These are phyloP conservation scores for Puccinia coronata DNA, from an alignment of 1,284 basidiomycete species.

Conservation along the genomic window DNA sequence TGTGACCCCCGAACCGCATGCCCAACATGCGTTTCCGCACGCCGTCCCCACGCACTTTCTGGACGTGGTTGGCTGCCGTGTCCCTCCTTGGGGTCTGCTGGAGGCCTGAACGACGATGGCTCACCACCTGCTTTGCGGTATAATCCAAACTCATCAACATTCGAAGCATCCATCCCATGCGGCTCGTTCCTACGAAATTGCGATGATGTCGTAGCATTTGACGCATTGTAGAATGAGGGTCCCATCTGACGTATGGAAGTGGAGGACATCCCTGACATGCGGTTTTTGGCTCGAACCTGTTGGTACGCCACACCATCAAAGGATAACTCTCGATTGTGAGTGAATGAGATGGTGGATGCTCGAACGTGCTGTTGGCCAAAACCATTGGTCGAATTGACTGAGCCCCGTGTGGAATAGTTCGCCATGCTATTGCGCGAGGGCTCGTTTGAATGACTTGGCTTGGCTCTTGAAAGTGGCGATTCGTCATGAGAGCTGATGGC, in stretches of 20 bases:
- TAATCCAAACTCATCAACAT: conserved; percentile 40
- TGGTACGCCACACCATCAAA: not conserved
- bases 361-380: not conserved
- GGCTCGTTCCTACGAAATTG: not conserved
- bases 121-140: conserved; percentile 3
- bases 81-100: not conserved
- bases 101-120: not conserved
- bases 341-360: conserved; percentile 42
- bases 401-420: not conserved
- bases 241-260: conserved; percentile 15
- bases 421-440: not conserved
- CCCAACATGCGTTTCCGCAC: not conserved
- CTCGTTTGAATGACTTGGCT: conserved; percentile 9
- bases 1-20: conserved; percentile 33
- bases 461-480: conserved; percentile 25
- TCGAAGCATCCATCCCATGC: not conserved
- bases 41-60: not conserved
- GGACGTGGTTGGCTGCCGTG: not conserved
- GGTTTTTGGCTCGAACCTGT: conserved; percentile 18
- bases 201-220: not conserved
- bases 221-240: not conserved
- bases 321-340: conserved; percentile 23
- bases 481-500: conserved; percentile 26
- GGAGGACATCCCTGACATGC: conserved; percentile 6
- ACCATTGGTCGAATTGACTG: not conserved